A percentile compares a stretch with the other conserved stretches of the same genome.
Evolutionary conservation across 257 asterid genomes (phyloP).

Genomic region (Solanum commersonii): DNA sequence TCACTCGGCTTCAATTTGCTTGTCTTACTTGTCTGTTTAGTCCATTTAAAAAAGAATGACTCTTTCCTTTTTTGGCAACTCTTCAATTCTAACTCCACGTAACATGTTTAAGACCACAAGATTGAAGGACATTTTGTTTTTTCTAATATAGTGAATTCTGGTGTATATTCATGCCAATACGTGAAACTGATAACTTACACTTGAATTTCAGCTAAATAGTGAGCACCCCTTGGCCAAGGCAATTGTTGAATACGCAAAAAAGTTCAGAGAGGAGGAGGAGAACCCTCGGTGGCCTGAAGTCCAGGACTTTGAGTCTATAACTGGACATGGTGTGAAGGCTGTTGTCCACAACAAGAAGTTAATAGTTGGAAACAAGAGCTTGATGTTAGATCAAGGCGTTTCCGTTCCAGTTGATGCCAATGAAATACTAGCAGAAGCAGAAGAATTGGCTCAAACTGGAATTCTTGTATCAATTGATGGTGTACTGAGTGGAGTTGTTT

Average conservation of each 20-base stretch:
- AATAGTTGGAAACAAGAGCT: constrained; percentile 9
- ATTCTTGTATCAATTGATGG: constrained; percentile 7
- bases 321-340: constrained; percentile 15
- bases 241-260: constrained; percentile 12
- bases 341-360: neutral
- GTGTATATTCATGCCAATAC: neutral
- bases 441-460: constrained; percentile 16
- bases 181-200: neutral
- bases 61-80: neutral
- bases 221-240: constrained; percentile 21
- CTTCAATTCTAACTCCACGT: neutral
- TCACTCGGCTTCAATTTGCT: neutral
- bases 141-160: neutral
- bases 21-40: neutral
- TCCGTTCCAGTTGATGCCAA: neutral
- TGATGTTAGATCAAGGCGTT: constrained; percentile 5
- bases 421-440: constrained; percentile 6
- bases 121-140: neutral
- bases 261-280: neutral
- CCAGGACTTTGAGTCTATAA: constrained; percentile 4
- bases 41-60: neutral
- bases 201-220: constrained; percentile 7
- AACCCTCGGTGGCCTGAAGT: neutral
- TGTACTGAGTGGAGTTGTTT: constrained; percentile 9
- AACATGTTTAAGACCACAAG: neutral